phyloP scores from a whole-genome alignment of 768 basidiomycete species.

The Leccinum aurantiacum region DNA sequence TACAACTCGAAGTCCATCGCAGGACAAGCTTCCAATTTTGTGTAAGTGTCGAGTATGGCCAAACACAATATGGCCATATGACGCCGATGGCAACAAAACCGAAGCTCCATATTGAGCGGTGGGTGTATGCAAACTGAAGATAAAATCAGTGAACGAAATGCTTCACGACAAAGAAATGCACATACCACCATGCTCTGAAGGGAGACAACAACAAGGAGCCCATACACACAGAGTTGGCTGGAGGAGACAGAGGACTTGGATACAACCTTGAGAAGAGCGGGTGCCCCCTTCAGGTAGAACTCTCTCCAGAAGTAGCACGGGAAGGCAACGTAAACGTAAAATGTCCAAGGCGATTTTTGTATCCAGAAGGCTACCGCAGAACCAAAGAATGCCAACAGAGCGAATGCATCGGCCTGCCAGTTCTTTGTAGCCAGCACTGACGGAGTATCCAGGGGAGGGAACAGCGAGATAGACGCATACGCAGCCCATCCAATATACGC shows the following conservation, averaged over 20 bases:
- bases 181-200: constrained; percentile 76
- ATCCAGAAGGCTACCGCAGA: constrained; percentile 55
- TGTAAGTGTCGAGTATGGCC: constrained; percentile 39
- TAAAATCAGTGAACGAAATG: constrained; percentile 1
- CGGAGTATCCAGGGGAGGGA: constrained; percentile 40
- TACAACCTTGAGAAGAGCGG: constrained; percentile 13
- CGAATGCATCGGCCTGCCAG: constrained; percentile 18
- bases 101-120: constrained; percentile 70
- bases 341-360: constrained; percentile 69
- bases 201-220: constrained; percentile 38
- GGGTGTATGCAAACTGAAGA: constrained; percentile 64
- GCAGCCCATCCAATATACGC: constrained; percentile 82
- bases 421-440: background rate
- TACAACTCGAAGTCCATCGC: constrained; percentile 51
- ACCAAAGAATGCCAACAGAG: constrained; percentile 31
- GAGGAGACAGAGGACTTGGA: constrained; percentile 26
- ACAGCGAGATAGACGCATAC: constrained; percentile 58
- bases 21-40: constrained; percentile 29
- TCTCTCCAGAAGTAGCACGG: constrained; percentile 78
- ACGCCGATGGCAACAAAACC: constrained; percentile 60
- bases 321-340: constrained; percentile 74
- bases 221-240: constrained; percentile 25
- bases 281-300: constrained; percentile 36
- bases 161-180: constrained; percentile 7
- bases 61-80: constrained; percentile 61